Conservation (phyloP, 805 yeast species). For the Cyberlindnera americana region DNA sequence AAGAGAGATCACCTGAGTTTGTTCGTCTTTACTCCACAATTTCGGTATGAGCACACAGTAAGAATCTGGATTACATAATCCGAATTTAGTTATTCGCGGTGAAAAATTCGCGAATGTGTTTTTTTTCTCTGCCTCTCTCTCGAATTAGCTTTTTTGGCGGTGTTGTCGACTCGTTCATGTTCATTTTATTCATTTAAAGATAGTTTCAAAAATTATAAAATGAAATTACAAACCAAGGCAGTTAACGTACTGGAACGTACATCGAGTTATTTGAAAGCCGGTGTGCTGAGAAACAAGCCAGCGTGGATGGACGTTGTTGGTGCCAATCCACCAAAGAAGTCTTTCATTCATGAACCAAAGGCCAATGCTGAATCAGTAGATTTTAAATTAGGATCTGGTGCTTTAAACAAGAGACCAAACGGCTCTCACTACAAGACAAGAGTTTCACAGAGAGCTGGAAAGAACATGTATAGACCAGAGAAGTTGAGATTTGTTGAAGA, state of each 20-base stretch:
- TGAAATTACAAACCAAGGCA: constrained; percentile 78
- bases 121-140: constrained; percentile 1
- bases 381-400: constrained; percentile 8
- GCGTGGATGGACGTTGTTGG: constrained; percentile 88
- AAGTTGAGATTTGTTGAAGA: constrained; percentile 50
- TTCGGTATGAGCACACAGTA: constrained; percentile 1
- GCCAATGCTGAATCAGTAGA: constrained; percentile 1
- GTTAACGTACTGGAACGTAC: constrained; percentile 76
- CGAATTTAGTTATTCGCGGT: no score
- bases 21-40: constrained; percentile 1
- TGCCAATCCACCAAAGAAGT: constrained; percentile 72
- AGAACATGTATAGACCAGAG: constrained; percentile 17
- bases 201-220: no score
- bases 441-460: constrained; percentile 7
- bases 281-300: constrained; percentile 70
- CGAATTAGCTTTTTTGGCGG: no score
- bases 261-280: constrained; percentile 67
- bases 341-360: constrained; percentile 36
- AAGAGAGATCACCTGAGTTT: no score
- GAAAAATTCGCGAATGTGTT: constrained; percentile 1
- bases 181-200: no score
- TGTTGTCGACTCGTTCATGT: no score
- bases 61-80: not conserved
- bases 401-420: constrained; percentile 16
- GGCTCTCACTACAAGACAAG: constrained; percentile 34